Base-by-base conservation (phyloP, 2,329 filamentous ascomycete species). In the Neofusicoccum sp. region DNA sequence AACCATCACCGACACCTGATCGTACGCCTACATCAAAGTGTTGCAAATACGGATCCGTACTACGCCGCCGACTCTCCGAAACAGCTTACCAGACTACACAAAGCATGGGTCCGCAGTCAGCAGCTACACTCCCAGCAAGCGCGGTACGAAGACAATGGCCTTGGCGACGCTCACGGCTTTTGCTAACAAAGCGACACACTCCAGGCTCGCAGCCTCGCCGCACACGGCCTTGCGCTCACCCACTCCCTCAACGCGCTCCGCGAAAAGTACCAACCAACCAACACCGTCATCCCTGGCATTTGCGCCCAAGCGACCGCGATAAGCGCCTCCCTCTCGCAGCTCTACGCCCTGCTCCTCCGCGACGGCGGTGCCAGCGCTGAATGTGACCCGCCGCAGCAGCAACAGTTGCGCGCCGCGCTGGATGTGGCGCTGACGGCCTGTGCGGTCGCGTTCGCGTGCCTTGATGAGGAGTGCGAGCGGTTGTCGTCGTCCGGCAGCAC, bases 301-400 rank as follows among this genome's bases (percentile, higher is more conserved):
- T 72, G 71, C 54, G 66, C 69, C 11, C 71, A 73, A 54, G 68
- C 68, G 6, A 70, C 70, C 65, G 67, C 72, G 26, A 67, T 72
- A 8, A 69, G 69, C 0, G 70, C 72, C 4, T 71, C 69, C 6
- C 58, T 73, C 1, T 66, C 65, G 2, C 72, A 72, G 58, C 61
- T 73, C 4, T 69, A 73, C 51, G 67, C 58, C 44, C 63, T 73
- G 1, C 47, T 73, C 4, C 64, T 71, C 9, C 64, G 67, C 58
- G 66, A 69, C 57, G 64, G 66, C 12, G 36, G 3, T 14, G 14
- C 4, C 36, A 16, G 3, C 24, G 20, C 11, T 30, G 24, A 14
- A 4, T 3, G 3, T n/a, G 43, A 41, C 24, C 58, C 72, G 8
- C 60, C 63, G 28, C 63, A 63, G 43, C 70, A 69, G 41, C 69